These are phyloP conservation scores for Suillus fuscotomentosus DNA, from an alignment of 768 basidiomycete genomes.

Conservation along the genomic window DNA sequence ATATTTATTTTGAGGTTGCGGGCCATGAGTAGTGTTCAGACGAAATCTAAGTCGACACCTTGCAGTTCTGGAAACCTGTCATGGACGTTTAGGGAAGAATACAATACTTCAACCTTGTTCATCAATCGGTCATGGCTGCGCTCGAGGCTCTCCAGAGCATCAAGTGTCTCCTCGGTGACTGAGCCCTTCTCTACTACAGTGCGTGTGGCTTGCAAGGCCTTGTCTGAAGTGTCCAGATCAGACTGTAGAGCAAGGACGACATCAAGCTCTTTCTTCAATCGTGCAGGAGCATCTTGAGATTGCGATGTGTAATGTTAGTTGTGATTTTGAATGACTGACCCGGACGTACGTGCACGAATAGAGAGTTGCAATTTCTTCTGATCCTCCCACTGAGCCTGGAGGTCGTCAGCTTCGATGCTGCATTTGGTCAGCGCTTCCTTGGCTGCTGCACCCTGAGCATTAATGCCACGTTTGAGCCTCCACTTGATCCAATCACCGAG, in stretches of 20 bases:
- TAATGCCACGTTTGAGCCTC: slow-evolving; percentile 15
- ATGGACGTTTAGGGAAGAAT: slow-evolving; percentile 18
- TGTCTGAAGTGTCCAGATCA: slow-evolving; percentile 23
- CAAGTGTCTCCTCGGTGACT: slow-evolving; percentile 6
- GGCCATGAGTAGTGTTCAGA: no score
- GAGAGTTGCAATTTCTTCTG: not conserved
- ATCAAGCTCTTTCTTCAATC: slow-evolving; percentile 34
- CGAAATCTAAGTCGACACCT: no score
- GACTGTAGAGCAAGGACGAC: slow-evolving; percentile 30
- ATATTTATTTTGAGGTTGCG: no score
- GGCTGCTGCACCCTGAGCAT: slow-evolving; percentile 3
- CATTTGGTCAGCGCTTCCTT: not conserved
- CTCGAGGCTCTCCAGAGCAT: slow-evolving; percentile 19
- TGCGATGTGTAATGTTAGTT: slow-evolving; percentile 19
- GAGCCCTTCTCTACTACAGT: slow-evolving; percentile 7
- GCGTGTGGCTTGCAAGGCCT: slow-evolving; percentile 15
- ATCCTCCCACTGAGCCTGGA: not conserved
- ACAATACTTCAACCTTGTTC: slow-evolving; percentile 30
- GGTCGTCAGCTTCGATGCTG: not conserved
- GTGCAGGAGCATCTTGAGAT: slow-evolving; percentile 24
- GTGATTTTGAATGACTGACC: not conserved
- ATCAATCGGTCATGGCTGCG: slow-evolving; percentile 18
- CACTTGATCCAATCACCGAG: slow-evolving; percentile 33
- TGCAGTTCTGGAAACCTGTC: no score
- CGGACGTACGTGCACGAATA: not conserved